Percentiles rank a stretch among this genome's conserved stretches.
phyloP scores from a whole-genome alignment of 177 flowering plant species.

The Vitis hybrid region DNA sequence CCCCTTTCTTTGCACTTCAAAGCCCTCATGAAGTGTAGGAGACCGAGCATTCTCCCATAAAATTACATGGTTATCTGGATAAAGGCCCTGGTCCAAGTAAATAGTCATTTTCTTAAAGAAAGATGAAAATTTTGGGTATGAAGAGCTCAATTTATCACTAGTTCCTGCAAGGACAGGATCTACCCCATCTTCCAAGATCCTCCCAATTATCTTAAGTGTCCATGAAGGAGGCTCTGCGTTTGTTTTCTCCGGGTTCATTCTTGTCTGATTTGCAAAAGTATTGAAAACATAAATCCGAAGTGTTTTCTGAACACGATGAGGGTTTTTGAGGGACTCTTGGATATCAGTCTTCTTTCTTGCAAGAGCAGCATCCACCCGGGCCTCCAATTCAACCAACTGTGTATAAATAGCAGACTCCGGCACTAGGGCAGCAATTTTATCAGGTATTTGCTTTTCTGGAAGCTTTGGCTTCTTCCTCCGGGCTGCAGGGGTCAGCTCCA shows the following conservation, averaged over 20 bases:
- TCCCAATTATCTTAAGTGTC: conserved; percentile 80
- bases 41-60: conserved; percentile 79
- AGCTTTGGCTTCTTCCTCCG: conserved; percentile 65
- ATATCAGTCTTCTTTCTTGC: conserved; percentile 77
- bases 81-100: conserved; percentile 71
- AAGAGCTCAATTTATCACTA: conserved; percentile 32
- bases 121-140: conserved; percentile 74
- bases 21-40: conserved; percentile 75
- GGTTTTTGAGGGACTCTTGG: conserved; percentile 62
- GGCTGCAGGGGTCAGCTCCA: conserved; percentile 86
- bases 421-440: conserved; percentile 64
- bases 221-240: conserved; percentile 65
- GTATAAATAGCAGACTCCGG: conserved; percentile 81
- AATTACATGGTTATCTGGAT: conserved; percentile 80
- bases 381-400: conserved; percentile 76
- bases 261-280: conserved; percentile 61
- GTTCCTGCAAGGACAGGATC: conserved; percentile 59
- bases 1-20: conserved; percentile 89
- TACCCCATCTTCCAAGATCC: conserved; percentile 71
- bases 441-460: conserved; percentile 69
- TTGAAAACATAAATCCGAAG: conserved; percentile 79
- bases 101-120: conserved; percentile 79
- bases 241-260: conserved; percentile 36
- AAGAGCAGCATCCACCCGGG: conserved; percentile 63
- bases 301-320: conserved; percentile 60